Percentiles rank a stretch among this genome's conserved stretches.
These are phyloP conservation scores for Pythium grandisporangium DNA, from an alignment of 352 stramenopile species.

Conservation along the genomic window DNA sequence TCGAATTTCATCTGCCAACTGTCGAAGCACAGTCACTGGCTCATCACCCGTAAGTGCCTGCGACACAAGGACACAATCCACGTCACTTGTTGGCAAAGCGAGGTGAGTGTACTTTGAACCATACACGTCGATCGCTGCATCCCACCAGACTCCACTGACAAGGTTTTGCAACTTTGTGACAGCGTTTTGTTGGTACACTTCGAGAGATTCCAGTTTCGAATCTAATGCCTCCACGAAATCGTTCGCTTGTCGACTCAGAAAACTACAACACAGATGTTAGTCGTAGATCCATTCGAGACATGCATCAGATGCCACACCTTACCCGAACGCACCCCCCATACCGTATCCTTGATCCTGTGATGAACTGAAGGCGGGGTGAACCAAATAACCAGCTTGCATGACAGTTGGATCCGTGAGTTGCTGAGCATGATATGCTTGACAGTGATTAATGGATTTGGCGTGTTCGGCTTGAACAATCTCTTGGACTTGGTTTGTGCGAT, in stretches of 20 bases:
- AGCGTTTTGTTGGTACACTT: constrained; percentile 28
- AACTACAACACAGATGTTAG: constrained; percentile 1
- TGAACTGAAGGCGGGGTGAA: too few species aligned
- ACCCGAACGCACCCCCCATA: too few species aligned
- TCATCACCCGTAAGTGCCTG: constrained; percentile 65
- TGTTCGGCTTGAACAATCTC: too few species aligned
- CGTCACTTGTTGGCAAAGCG: constrained; percentile 91
- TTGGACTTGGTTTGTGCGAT: too few species aligned
- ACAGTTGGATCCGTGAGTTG: too few species aligned
- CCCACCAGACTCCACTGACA: constrained; percentile 56
- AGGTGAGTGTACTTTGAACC: constrained; percentile 95
- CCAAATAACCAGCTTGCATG: too few species aligned
- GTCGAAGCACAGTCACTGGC: constrained; percentile 85
- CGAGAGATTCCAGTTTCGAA: constrained; percentile 20
- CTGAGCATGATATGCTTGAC: too few species aligned
- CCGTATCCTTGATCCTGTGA: too few species aligned
- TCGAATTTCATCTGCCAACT: constrained; percentile 80
- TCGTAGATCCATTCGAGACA: too few species aligned
- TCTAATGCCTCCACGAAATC: constrained; percentile 44
- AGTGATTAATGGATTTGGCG: too few species aligned
- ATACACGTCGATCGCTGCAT: constrained; percentile 92
- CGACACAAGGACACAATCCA: constrained; percentile 94
- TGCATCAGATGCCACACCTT: too few species aligned
- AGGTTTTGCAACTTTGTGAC: constrained; percentile 8
- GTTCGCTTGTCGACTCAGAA: constrained; percentile 39